These are phyloP conservation scores for Geosmithia putterillii DNA, from an alignment of 2,329 filamentous ascomycete genomes.

Conservation along the genomic window DNA sequence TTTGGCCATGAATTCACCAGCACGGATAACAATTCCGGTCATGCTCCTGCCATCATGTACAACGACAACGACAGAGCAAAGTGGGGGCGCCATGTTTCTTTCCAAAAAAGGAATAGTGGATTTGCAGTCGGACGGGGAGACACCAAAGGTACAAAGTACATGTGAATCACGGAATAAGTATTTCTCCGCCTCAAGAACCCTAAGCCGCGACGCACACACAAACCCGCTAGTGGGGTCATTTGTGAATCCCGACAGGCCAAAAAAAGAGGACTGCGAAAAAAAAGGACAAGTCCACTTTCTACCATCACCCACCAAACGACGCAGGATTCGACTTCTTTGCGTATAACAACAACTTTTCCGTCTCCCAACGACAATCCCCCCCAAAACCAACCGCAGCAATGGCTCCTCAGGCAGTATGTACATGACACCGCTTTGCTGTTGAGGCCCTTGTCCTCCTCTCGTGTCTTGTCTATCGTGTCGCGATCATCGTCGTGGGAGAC, in stretches of 20 bases:
- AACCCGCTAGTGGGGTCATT: neutral
- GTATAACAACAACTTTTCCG: neutral
- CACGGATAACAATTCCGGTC: too few species aligned
- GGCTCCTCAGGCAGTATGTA: constrained; percentile 84
- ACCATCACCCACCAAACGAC: neutral
- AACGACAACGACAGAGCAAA: too few species aligned
- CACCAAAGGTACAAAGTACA: neutral
- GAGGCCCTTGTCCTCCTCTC: constrained; percentile 13
- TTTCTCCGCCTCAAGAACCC: neutral
- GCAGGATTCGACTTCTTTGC: constrained; percentile 5
- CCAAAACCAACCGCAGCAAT: constrained; percentile 45
- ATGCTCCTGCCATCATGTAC: too few species aligned
- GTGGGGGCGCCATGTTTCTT: too few species aligned
- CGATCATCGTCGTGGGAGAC: neutral
- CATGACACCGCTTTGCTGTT: constrained; percentile 87
- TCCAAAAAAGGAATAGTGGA: too few species aligned
- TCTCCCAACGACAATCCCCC: neutral
- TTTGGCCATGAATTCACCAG: too few species aligned
- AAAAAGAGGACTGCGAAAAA: neutral
- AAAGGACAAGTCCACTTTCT: neutral
- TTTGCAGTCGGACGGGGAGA: too few species aligned
- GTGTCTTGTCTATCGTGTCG: constrained; percentile 1
- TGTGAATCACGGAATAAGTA: neutral
- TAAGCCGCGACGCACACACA: neutral
- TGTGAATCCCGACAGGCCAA: neutral